Evolutionary conservation across 1,284 basidiomycete genomes (phyloP).

Genomic region (Ganoderma multipileum): DNA sequence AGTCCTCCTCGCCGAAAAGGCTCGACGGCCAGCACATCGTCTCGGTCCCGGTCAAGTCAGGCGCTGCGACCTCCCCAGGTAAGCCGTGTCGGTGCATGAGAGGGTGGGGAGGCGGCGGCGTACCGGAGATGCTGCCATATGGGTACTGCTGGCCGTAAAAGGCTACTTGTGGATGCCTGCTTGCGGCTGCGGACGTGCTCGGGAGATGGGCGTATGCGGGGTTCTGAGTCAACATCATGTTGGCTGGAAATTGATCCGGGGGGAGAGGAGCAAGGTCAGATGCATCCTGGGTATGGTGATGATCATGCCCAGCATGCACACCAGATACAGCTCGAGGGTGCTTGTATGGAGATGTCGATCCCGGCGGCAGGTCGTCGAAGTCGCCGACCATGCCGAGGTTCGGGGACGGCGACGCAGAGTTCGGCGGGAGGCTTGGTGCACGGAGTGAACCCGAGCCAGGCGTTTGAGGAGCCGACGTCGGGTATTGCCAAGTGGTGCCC

Average conservation of each 20-base stretch:
- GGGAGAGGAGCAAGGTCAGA: constrained; percentile 1
- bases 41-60: background rate
- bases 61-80: background rate
- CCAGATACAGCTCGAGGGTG: background rate
- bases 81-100: background rate
- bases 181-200: background rate
- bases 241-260: background rate
- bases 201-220: background rate
- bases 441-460: background rate
- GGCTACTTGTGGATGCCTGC: background rate
- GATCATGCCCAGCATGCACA: background rate
- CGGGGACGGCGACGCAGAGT: constrained; percentile 3
- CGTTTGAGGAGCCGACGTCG: constrained; percentile 4
- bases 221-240: constrained; percentile 2
- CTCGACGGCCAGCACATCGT: background rate
- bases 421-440: constrained; percentile 1
- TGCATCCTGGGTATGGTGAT: background rate
- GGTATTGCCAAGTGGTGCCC: constrained; percentile 7
- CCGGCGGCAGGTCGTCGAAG: constrained; percentile 4
- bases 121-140: constrained; percentile 6
- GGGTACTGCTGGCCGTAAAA: constrained; percentile 1
- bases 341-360: background rate
- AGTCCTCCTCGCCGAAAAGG: background rate
- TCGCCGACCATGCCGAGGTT: constrained; percentile 4
- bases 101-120: background rate